Evolutionary conservation across 306 rosid species (phyloP), one percentile per base, ranked within the genome.

Genomic region (Clitoria ternatea): DNA sequence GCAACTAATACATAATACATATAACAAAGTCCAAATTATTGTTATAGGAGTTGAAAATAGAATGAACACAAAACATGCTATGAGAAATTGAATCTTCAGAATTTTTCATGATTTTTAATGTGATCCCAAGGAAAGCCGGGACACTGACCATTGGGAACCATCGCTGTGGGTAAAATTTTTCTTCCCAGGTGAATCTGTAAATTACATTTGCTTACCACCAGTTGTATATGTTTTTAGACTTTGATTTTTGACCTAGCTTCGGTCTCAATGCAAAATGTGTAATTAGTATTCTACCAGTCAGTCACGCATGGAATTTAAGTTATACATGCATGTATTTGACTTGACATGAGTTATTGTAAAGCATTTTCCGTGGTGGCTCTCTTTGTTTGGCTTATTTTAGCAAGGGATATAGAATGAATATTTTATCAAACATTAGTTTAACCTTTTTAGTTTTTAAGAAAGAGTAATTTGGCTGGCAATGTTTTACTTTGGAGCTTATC

Each of bases 141-240:
- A 52, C 75, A 78, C 71, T 64, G 27, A 59, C 73, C 78, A 55
- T 80, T 62, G 69, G 73, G 66, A 62, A 66, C 73, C 83, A 64
- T 82, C 63, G 44, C 73, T 19, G 56, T 72, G 92, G 89, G 83
- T 73, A 47, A 61, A 54, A 55, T 70, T 82, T 85, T 85, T 76
- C 74, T 32, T 61, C 81, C 85, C 73, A 12, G 55, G 81, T 71
- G 91, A 78, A 80, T 70, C 39, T 72, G 75, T 77, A 80, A 73
- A 81, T 76, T 68, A 44, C 61, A 70, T 57, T 35, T 49, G 78
- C 73, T 66, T 74, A 54, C 69, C 24, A 24, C 70, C 75, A 53
- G 63, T 59, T 85, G 85, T 81, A 83, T 70, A 80, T 85, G 85
- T 61, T 75, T 47, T 61, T 66, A 72, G 67, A 77, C 17, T 65